Conservation (phyloP, 768 basidiomycete genomes). For the Trametes coccinea region DNA sequence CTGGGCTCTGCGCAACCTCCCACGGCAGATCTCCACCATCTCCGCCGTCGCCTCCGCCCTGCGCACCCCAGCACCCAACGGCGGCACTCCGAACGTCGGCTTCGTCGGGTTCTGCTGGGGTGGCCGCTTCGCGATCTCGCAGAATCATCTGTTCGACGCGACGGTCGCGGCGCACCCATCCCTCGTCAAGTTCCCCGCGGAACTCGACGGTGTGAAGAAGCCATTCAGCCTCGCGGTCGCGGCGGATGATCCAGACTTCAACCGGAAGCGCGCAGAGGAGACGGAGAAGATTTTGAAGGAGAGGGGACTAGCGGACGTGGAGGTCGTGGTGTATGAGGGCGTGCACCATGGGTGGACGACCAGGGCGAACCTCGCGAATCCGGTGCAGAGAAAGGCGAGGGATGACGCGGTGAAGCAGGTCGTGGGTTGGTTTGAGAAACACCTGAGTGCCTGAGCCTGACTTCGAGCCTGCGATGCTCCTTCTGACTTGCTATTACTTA, state of each 20-base stretch:
- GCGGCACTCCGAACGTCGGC: slow-evolving; percentile 19
- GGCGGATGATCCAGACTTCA: slow-evolving; percentile 9
- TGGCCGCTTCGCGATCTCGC: slow-evolving; percentile 26
- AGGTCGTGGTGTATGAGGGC: slow-evolving; percentile 24
- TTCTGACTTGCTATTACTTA: too few species aligned
- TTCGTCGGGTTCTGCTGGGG: slow-evolving; percentile 28
- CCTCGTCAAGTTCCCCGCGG: slow-evolving; percentile 22
- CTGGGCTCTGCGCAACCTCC: slow-evolving; percentile 24
- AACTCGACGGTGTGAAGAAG: slow-evolving; percentile 14
- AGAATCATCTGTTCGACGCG: slow-evolving; percentile 25
- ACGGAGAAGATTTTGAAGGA: slow-evolving; percentile 19
- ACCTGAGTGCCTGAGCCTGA: too few species aligned
- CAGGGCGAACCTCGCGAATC: slow-evolving; percentile 15
- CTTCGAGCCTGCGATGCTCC: too few species aligned
- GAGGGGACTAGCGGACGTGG: slow-evolving; percentile 17
- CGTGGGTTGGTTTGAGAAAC: slow-evolving; percentile 19
- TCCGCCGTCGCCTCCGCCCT: not conserved
- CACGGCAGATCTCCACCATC: slow-evolving; percentile 5
- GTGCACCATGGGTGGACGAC: slow-evolving; percentile 25
- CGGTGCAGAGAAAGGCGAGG: slow-evolving; percentile 22
- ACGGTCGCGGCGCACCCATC: slow-evolving; percentile 24
- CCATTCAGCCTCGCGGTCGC: slow-evolving; percentile 24
- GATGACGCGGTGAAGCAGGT: slow-evolving; percentile 24
- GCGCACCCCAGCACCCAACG: not conserved
- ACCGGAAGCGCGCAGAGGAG: slow-evolving; percentile 14